Conservation (phyloP, 352 stramenopile genomes). For the Pythium coloratum region DNA sequence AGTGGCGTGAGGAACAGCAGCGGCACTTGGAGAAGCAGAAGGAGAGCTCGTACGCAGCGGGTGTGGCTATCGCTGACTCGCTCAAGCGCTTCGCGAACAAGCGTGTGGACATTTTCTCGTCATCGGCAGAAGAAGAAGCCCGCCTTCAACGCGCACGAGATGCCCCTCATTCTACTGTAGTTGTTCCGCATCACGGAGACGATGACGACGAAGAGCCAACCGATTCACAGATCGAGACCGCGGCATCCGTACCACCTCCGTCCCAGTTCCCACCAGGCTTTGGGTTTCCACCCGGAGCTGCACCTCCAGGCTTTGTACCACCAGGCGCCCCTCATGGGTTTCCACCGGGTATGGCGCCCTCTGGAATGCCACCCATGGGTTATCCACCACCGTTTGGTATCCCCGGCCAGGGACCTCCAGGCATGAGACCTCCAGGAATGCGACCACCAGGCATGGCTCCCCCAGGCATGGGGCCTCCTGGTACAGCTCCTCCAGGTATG, state of each 20-base stretch:
- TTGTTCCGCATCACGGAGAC: constrained; percentile 17
- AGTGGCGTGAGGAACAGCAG: constrained; percentile 96
- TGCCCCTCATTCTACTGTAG: constrained; percentile 28
- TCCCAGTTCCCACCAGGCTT: constrained; percentile 15
- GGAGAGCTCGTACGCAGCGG: constrained; percentile 93
- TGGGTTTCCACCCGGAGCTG: constrained; percentile 8
- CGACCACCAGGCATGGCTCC: constrained; percentile 2
- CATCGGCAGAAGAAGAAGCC: constrained; percentile 83
- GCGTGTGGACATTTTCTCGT: constrained; percentile 93
- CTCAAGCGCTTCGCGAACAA: constrained; percentile 92
- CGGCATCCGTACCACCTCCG: constrained; percentile 5
- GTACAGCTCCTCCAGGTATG: constrained; percentile 33
- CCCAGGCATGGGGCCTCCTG: constrained; percentile 24
- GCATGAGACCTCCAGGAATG: constrained; percentile 18
- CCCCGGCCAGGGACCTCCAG: constrained; percentile 18
- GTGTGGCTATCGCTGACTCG: constrained; percentile 94
- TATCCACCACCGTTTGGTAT: background rate
- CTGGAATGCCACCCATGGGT: constrained; percentile 27
- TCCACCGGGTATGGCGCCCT: constrained; percentile 29
- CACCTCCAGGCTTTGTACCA: constrained; percentile 13
- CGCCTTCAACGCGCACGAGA: constrained; percentile 44
- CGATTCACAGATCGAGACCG: background rate
- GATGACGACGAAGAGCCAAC: constrained; percentile 32
- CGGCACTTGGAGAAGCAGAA: constrained; percentile 97
- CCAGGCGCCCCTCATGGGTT: constrained; percentile 2